A percentile compares a stretch with the other conserved stretches of the same genome.
phyloP scores from a whole-genome alignment of 495 filamentous ascomycete genomes.

The Friedmanniomyces endolithicus region DNA sequence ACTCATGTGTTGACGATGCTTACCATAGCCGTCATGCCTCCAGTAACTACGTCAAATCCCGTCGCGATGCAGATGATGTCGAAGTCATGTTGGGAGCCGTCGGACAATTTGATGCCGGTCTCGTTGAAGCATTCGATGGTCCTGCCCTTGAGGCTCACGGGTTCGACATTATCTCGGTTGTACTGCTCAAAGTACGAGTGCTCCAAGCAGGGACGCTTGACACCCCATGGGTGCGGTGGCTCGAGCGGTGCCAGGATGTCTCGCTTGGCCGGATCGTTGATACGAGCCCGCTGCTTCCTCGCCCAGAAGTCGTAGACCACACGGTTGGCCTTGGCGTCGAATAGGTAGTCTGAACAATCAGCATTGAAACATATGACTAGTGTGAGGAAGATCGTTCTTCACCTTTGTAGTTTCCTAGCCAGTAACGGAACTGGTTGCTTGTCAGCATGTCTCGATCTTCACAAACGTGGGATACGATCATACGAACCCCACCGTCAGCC shows the following conservation, averaged over 20 bases:
- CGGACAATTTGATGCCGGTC: constrained; percentile 34
- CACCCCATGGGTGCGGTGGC: constrained; percentile 41
- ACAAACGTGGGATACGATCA: no score
- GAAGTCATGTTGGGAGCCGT: constrained; percentile 32
- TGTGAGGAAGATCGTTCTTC: no score
- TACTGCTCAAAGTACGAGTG: constrained; percentile 46
- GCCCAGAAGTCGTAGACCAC: constrained; percentile 46
- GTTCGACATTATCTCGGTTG: constrained; percentile 41
- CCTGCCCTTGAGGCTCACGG: constrained; percentile 38
- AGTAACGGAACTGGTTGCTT: constrained; percentile 39
- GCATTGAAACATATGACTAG: no score
- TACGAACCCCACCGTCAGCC: constrained; percentile 38
- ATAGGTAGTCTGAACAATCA: constrained; percentile 39
- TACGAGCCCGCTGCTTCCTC: constrained; percentile 37
- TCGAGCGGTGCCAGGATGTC: constrained; percentile 43
- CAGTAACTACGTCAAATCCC: constrained; percentile 44
- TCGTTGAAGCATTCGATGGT: constrained; percentile 38
- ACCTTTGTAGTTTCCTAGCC: constrained; percentile 39
- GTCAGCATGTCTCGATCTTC: no score
- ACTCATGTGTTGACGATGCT: no score
- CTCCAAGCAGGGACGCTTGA: constrained; percentile 45
- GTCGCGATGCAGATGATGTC: constrained; percentile 40
- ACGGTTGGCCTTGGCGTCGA: constrained; percentile 34
- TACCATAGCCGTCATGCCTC: constrained; percentile 34
- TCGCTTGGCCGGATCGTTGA: constrained; percentile 36